Percentiles rank a stretch among this genome's conserved stretches.
phyloP scores from a whole-genome alignment of 768 basidiomycete species.

The Phlegmacium glaucopus region DNA sequence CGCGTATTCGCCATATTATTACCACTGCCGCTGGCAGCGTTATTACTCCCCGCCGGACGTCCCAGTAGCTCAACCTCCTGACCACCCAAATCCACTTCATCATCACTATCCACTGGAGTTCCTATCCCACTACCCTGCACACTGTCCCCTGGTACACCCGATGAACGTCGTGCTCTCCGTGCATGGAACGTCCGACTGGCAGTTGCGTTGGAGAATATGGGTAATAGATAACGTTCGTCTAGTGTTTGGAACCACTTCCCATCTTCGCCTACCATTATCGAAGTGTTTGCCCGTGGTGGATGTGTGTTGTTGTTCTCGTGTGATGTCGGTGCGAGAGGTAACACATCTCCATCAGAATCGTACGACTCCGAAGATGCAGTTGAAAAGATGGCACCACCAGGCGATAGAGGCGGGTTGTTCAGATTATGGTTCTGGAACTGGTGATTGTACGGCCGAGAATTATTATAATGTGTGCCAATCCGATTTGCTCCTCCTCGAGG shows the following conservation, averaged over 20 bases:
- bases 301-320: constrained; percentile 10
- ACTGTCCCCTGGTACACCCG: constrained; percentile 25
- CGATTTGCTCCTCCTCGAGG: constrained; percentile 30
- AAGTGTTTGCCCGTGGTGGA: constrained; percentile 20
- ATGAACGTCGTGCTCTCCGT: constrained; percentile 55
- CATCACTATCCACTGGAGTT: constrained; percentile 39
- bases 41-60: constrained; percentile 5
- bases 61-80: constrained; percentile 43
- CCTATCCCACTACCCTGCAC: constrained; percentile 24
- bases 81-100: constrained; percentile 31
- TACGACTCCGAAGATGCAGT: constrained; percentile 72
- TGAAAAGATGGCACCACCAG: constrained; percentile 48
- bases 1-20: constrained; percentile 7
- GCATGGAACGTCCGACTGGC: constrained; percentile 87
- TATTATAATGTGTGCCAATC: constrained; percentile 60
- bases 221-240: constrained; percentile 92
- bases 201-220: constrained; percentile 89
- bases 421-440: constrained; percentile 31
- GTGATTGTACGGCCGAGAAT: constrained; percentile 56
- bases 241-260: constrained; percentile 95
- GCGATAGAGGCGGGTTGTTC: constrained; percentile 19
- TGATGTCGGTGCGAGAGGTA: constrained; percentile 66
- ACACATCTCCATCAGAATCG: constrained; percentile 76
- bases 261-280: constrained; percentile 49
- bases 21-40: constrained; percentile 11